Conservation (phyloP, 1,284 basidiomycete species). For the Cutaneotrichosporon daszewskae region DNA sequence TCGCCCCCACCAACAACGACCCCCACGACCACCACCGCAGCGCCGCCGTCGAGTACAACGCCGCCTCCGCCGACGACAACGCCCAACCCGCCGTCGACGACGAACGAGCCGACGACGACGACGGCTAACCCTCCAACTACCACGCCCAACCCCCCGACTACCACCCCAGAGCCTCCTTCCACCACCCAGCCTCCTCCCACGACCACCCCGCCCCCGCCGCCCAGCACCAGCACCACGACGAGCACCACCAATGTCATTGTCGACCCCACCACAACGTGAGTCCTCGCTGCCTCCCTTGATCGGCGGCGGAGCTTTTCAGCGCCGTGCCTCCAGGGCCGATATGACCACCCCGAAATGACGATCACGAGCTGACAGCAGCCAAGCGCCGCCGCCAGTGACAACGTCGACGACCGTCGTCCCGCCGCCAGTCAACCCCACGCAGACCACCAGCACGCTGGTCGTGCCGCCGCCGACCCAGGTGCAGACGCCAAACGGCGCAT, state of each 20-base stretch:
- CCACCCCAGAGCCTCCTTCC: not conserved
- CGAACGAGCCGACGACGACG: not conserved
- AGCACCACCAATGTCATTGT: not conserved
- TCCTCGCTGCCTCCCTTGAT: too few relatives aligned
- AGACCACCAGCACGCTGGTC: not conserved
- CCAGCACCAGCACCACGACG: constrained; percentile 1
- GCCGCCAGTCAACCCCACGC: too few relatives aligned
- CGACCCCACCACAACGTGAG: not conserved
- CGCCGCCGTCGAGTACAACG: not conserved
- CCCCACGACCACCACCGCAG: not conserved
- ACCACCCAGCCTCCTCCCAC: not conserved
- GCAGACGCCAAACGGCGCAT: too few relatives aligned
- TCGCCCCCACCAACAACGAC: too few relatives aligned
- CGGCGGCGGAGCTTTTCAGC: too few relatives aligned
- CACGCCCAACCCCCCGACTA: not conserved
- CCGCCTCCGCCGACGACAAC: not conserved
- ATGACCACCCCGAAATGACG: too few relatives aligned
- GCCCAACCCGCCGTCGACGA: not conserved
- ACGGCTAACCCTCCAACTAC: not conserved
- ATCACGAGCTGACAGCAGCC: too few relatives aligned
- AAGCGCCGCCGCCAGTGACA: not conserved
- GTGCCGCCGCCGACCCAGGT: not conserved
- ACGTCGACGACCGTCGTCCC: not conserved
- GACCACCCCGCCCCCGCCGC: not conserved
- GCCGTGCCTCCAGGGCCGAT: too few relatives aligned